phyloP scores from a whole-genome alignment of 768 basidiomycete genomes.

The Amanita rimosa region DNA sequence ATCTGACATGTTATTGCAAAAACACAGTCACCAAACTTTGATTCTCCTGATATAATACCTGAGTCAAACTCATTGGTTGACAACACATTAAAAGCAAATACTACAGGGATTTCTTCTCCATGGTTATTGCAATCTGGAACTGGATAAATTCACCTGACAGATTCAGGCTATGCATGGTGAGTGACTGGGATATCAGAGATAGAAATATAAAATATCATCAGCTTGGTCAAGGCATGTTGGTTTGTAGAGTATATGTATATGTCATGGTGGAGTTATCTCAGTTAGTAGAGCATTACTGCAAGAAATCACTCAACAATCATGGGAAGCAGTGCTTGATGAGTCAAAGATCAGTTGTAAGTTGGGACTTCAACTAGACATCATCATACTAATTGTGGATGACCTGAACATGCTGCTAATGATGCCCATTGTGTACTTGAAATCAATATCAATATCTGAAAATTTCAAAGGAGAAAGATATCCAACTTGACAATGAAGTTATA shows the following conservation, averaged over 20 bases:
- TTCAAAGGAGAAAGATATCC: constrained; percentile 11
- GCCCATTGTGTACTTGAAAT: constrained; percentile 22
- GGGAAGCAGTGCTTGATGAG: constrained; percentile 19
- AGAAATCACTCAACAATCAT: no score
- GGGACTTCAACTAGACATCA: not conserved
- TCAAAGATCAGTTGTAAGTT: constrained; percentile 18
- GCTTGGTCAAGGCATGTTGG: constrained; percentile 20
- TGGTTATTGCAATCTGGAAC: no score
- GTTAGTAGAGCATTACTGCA: constrained; percentile 18
- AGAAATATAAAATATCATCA: constrained; percentile 17
- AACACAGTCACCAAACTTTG: no score
- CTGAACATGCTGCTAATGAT: constrained; percentile 28
- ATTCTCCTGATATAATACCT: no score
- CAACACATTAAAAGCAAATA: no score
- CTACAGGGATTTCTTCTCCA: no score
- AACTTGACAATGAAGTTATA: constrained; percentile 7
- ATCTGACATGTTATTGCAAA: no score
- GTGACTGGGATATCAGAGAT: no score
- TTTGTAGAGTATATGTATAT: not conserved
- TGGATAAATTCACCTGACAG: no score
- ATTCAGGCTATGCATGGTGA: no score
- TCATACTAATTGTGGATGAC: constrained; percentile 17
- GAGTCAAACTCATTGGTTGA: no score
- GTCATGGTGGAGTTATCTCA: not conserved
- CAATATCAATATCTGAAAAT: constrained; percentile 17